Evolutionary conservation across 306 rosid genomes (phyloP).

Genomic region (Purshia tridentata): DNA sequence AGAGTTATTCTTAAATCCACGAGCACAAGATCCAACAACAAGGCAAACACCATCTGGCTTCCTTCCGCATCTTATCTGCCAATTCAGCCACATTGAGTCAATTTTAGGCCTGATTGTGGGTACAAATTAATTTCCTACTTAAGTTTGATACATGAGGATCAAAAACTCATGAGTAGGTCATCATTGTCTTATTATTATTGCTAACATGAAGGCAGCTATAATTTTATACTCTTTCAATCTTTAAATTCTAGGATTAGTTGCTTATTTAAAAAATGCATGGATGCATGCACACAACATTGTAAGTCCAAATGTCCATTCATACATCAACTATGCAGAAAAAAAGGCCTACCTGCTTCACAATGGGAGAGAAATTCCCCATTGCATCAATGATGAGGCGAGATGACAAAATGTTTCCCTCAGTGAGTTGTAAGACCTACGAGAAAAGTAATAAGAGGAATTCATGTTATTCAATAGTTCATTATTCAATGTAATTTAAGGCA

Average conservation of each 20-base stretch:
- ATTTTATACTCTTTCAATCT: background rate
- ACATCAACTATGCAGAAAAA: background rate
- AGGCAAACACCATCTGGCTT: slow-evolving; percentile 95
- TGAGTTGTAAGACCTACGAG: slow-evolving; percentile 59
- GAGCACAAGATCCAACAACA: slow-evolving; percentile 93
- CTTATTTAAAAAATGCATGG: background rate
- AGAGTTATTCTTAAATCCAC: slow-evolving; percentile 64
- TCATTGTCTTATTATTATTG: too few relatives aligned
- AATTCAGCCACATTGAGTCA: slow-evolving; percentile 32
- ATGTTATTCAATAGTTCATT: slow-evolving; percentile 11
- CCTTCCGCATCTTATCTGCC: slow-evolving; percentile 76
- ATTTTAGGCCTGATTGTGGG: slow-evolving; percentile 7
- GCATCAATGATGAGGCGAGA: slow-evolving; percentile 85
- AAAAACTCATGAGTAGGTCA: too few relatives aligned
- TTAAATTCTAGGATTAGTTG: background rate
- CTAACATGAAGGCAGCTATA: too few relatives aligned
- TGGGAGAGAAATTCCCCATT: slow-evolving; percentile 96
- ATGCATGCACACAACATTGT: background rate
- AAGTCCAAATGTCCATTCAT: background rate
- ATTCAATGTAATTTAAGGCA: background rate
- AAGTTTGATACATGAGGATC: background rate
- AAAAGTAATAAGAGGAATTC: slow-evolving; percentile 12
- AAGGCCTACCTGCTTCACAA: slow-evolving; percentile 76
- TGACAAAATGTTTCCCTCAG: slow-evolving; percentile 60
- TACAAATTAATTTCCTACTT: background rate